Percentiles rank a stretch among this genome's conserved stretches.
phyloP scores from a whole-genome alignment of 2,329 filamentous ascomycete genomes.

The Aspergillus glaucus region DNA sequence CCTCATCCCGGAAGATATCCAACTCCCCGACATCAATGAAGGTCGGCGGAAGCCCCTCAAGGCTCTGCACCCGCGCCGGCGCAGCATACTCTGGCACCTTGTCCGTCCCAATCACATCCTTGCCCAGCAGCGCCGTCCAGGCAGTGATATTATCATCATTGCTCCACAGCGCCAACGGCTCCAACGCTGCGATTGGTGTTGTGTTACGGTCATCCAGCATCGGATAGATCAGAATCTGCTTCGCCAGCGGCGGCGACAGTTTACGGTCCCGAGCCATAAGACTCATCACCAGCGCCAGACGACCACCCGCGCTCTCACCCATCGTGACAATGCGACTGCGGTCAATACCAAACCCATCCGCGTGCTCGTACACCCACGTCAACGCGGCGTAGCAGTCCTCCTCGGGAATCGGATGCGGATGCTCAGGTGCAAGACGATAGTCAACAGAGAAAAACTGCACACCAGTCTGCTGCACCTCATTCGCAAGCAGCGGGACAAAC shows the following conservation, averaged over 20 bases:
- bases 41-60: constrained; percentile 37
- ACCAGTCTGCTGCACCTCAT: constrained; percentile 11
- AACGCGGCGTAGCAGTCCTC: constrained; percentile 26
- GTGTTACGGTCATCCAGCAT: constrained; percentile 44
- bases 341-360: constrained; percentile 38
- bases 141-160: constrained; percentile 35
- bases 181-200: constrained; percentile 27
- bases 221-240: constrained; percentile 42
- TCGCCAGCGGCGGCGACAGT: constrained; percentile 25
- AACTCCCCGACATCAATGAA: constrained; percentile 42
- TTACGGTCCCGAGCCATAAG: constrained; percentile 33
- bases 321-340: constrained; percentile 34
- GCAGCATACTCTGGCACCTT: constrained; percentile 32
- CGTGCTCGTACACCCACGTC: constrained; percentile 33
- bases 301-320: constrained; percentile 42
- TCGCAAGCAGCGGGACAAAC: constrained; percentile 7
- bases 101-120: constrained; percentile 23
- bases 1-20: constrained; percentile 41
- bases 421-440: constrained; percentile 21
- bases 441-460: constrained; percentile 21
- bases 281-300: constrained; percentile 34
- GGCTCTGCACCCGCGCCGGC: constrained; percentile 29
- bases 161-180: constrained; percentile 31
- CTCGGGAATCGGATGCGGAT: constrained; percentile 14
- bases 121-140: constrained; percentile 39